Evolutionary conservation across 305 asterid species (phyloP).

Genomic region (Striga hermonthica): DNA sequence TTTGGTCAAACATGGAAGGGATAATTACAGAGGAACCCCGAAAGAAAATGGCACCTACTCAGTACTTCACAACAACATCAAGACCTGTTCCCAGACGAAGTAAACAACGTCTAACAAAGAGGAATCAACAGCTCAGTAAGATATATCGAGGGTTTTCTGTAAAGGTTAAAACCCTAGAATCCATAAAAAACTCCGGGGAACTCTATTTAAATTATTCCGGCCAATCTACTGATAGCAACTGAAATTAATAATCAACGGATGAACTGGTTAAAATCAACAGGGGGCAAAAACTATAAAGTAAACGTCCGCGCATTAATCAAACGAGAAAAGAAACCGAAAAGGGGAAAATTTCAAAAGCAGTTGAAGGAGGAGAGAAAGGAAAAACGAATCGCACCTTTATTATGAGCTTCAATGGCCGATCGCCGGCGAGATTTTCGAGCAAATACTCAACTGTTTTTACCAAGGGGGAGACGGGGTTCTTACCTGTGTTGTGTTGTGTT

Average conservation of each 20-base stretch:
- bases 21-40: slow-evolving; percentile 3
- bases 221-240: slow-evolving; percentile 21
- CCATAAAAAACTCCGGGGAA: too few species aligned
- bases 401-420: slow-evolving; percentile 15
- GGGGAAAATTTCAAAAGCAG: not conserved
- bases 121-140: not conserved
- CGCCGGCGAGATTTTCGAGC: slow-evolving; percentile 29
- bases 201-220: too few species aligned
- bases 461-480: slow-evolving; percentile 25
- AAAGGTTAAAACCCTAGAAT: slow-evolving; percentile 16
- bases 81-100: slow-evolving; percentile 22
- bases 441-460: slow-evolving; percentile 16
- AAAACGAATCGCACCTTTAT: slow-evolving; percentile 29
- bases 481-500: too few species aligned
- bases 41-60: not conserved
- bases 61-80: slow-evolving; percentile 12
- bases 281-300: not conserved
- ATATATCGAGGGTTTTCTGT: not conserved
- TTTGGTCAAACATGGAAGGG: slow-evolving; percentile 15
- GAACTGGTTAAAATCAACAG: slow-evolving; percentile 4
- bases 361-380: not conserved
- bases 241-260: slow-evolving; percentile 6
- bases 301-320: slow-evolving; percentile 1
- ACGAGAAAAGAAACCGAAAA: not conserved
- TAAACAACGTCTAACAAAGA: not conserved